Conservation (phyloP, 1,139 yeast genomes). For the Komagataea norvegica region DNA sequence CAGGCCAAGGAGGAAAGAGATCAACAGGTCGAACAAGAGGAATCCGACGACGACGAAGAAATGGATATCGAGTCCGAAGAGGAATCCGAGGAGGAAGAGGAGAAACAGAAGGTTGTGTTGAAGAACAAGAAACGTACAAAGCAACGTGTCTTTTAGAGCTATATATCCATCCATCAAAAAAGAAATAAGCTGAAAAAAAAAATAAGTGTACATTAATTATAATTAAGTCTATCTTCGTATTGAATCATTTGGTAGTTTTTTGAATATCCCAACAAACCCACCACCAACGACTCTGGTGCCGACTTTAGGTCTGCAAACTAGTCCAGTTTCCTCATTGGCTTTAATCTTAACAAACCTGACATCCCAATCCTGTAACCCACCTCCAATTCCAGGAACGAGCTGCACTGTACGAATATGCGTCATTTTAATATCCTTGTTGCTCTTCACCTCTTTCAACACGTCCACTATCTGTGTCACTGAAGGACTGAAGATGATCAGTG, state of each 20-base stretch:
- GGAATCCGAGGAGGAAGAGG: conserved; percentile 36
- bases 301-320: conserved; percentile 44
- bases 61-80: conserved; percentile 38
- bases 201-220: conserved; percentile 4
- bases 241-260: conserved; percentile 22
- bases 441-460: conserved; percentile 30
- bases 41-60: conserved; percentile 39
- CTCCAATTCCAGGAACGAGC: conserved; percentile 41
- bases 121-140: conserved; percentile 55
- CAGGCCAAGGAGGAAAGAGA: conserved; percentile 54
- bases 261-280: conserved; percentile 37
- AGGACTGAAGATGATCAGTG: conserved; percentile 41
- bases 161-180: background rate
- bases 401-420: conserved; percentile 37
- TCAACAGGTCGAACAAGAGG: conserved; percentile 45
- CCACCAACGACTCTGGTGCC: conserved; percentile 43
- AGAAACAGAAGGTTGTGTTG: conserved; percentile 72
- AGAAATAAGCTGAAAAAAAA: background rate
- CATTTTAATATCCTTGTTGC: conserved; percentile 28
- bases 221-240: no score
- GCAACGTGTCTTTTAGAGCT: conserved; percentile 20
- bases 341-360: conserved; percentile 33
- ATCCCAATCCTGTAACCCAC: conserved; percentile 42
- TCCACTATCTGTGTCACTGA: conserved; percentile 42
- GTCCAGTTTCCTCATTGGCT: conserved; percentile 35